Percentiles rank a stretch among this genome's conserved stretches.
phyloP scores from a whole-genome alignment of 306 rosid species.

The Quercus berberidifolia region DNA sequence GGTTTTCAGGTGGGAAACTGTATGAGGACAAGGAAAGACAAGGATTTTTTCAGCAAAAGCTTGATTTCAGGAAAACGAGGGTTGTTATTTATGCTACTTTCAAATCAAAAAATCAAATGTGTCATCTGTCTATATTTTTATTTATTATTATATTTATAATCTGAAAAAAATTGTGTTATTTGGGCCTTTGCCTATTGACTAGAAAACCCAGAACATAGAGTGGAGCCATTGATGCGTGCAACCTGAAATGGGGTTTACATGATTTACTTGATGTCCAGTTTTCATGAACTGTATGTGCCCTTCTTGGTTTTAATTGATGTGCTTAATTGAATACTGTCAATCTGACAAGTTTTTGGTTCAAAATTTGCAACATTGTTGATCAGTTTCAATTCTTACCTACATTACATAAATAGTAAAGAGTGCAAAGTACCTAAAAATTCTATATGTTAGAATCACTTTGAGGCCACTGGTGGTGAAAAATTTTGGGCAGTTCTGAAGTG shows the following conservation, averaged over 20 bases:
- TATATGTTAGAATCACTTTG: not conserved
- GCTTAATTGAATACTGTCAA: not conserved
- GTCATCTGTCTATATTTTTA: no score
- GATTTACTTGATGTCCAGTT: not conserved
- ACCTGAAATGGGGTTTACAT: not conserved
- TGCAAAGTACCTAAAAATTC: not conserved
- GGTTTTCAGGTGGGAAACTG: no score
- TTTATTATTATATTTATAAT: no score
- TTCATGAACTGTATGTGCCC: not conserved
- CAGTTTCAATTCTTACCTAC: not conserved
- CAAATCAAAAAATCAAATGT: accelerated
- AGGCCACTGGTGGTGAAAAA: not conserved
- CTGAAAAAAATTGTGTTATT: no score
- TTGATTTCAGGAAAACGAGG: no score
- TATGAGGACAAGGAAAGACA: no score
- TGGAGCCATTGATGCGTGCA: not conserved
- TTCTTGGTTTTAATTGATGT: not conserved
- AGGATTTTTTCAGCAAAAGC: no score
- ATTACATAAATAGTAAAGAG: no score
- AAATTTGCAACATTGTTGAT: not conserved
- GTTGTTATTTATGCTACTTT: no score
- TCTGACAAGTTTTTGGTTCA: not conserved
- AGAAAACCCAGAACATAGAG: not conserved
- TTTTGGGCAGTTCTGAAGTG: not conserved
- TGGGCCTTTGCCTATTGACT: not conserved